These are phyloP conservation scores for Oryza glaberrima DNA, from an alignment of 176 grass and related monocot species.

Conservation along the genomic window DNA sequence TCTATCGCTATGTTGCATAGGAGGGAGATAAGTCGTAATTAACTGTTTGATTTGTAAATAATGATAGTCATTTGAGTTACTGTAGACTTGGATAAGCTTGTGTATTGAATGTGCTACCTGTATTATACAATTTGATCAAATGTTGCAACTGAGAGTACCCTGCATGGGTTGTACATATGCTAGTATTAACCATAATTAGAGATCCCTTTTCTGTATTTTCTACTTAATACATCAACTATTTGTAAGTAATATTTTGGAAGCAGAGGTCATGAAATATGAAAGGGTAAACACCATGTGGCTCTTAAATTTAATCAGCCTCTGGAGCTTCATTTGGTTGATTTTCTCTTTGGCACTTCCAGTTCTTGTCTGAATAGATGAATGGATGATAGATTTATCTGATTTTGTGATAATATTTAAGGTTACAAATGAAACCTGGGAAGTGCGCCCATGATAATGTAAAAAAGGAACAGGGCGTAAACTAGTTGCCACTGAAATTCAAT, in stretches of 20 bases:
- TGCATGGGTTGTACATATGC: background rate
- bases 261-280: background rate
- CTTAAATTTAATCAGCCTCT: background rate
- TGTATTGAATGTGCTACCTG: background rate
- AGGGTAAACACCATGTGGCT: background rate
- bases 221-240: background rate
- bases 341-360: background rate
- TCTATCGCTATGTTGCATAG: background rate
- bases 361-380: too few species aligned
- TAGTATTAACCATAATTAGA: slow-evolving; percentile 5
- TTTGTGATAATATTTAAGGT: too few species aligned
- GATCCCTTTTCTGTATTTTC: background rate
- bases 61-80: background rate
- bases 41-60: slow-evolving; percentile 8
- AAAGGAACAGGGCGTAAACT: too few species aligned
- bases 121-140: slow-evolving; percentile 11
- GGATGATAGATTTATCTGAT: too few species aligned
- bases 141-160: background rate
- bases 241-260: background rate
- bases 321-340: background rate
- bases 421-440: too few species aligned
- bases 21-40: background rate
- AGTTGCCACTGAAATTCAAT: too few species aligned
- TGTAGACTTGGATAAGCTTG: background rate
- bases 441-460: too few species aligned